Evolutionary conservation across 2,329 filamentous ascomycete species (phyloP).

Genomic region (Fusarium caatingaense): DNA sequence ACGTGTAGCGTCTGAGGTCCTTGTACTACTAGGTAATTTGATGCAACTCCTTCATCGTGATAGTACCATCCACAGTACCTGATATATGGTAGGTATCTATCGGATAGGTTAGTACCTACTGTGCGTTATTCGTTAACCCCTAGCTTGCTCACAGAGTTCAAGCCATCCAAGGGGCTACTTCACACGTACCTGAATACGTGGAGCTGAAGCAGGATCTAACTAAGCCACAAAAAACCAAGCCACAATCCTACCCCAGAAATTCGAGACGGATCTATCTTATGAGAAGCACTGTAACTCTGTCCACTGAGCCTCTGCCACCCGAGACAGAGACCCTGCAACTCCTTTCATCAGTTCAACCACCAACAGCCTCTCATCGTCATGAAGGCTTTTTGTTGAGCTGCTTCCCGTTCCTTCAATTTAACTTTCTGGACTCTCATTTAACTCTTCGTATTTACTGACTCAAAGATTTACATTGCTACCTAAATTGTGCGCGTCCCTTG

Average conservation of each 20-base stretch:
- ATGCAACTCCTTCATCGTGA: background rate
- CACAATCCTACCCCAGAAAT: slow-evolving; percentile 36
- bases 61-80: background rate
- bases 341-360: slow-evolving; percentile 34
- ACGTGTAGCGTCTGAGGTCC: background rate
- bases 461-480: slow-evolving; percentile 1
- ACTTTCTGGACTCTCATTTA: slow-evolving; percentile 11
- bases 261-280: slow-evolving; percentile 15
- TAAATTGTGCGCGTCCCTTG: slow-evolving; percentile 34
- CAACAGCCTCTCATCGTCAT: slow-evolving; percentile 25
- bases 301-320: slow-evolving; percentile 31
- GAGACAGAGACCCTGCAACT: slow-evolving; percentile 33
- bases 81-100: background rate
- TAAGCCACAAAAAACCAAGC: slow-evolving; percentile 28
- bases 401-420: background rate
- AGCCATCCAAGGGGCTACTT: background rate
- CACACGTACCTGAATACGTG: slow-evolving; percentile 2
- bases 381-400: slow-evolving; percentile 31
- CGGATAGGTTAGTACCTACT: background rate
- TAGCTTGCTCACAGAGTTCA: background rate
- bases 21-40: background rate
- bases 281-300: slow-evolving; percentile 33
- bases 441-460: background rate
- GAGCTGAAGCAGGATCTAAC: slow-evolving; percentile 11
- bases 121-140: background rate